Evolutionary conservation across 2,329 filamentous ascomycete species (phyloP).

Genomic region (Fusarium fracticaudum): DNA sequence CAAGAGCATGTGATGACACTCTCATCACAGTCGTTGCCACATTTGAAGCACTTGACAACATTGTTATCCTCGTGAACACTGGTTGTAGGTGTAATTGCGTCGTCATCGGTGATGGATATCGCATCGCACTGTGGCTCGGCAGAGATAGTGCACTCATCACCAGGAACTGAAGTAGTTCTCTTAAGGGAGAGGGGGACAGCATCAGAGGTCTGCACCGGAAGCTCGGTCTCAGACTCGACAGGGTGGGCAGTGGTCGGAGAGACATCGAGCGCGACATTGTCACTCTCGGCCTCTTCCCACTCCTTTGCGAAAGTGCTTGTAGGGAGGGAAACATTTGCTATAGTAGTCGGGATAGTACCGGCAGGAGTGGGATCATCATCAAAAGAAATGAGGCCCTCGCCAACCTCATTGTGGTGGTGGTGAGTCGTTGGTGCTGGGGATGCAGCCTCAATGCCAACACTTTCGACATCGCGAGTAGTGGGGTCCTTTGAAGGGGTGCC

Average conservation of each 20-base stretch:
- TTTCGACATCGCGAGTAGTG: neutral
- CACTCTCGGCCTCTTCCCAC: neutral
- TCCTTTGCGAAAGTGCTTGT: neutral
- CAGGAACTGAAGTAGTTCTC: too few species aligned
- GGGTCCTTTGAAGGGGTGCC: neutral
- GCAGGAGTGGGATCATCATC: neutral
- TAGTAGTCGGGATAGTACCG: neutral
- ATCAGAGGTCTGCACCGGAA: neutral
- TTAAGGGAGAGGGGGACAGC: too few species aligned
- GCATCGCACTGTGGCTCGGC: neutral
- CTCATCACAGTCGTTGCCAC: neutral
- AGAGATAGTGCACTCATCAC: neutral
- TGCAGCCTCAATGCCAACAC: too few species aligned
- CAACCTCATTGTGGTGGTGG: neutral
- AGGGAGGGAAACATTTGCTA: neutral
- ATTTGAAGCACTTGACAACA: neutral
- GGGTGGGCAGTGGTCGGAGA: too few species aligned
- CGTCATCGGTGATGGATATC: neutral
- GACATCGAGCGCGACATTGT: neutral
- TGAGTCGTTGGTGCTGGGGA: too few species aligned
- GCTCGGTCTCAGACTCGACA: neutral
- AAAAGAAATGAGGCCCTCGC: slow-evolving; percentile 6
- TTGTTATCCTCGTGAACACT: neutral
- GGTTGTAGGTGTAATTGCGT: neutral
- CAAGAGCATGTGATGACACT: neutral